These are phyloP conservation scores for Penicillium ochrochloron DNA, from an alignment of 495 filamentous ascomycete species.

Conservation along the genomic window DNA sequence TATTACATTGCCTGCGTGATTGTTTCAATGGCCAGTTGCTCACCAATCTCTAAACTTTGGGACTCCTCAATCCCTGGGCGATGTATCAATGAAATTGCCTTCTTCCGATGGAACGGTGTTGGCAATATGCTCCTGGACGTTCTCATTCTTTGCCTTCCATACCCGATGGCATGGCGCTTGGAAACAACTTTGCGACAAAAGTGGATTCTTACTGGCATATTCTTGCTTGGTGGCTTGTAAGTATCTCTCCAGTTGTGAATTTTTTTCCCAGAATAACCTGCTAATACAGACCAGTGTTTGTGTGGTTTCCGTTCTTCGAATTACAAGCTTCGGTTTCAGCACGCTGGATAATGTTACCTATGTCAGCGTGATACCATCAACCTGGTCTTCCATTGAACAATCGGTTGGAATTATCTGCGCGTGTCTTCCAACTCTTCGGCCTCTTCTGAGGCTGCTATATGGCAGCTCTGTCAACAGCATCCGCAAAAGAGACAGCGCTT, in stretches of 20 bases:
- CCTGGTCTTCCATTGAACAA: conserved; percentile 57
- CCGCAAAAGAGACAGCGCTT: neutral
- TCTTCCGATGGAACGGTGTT: conserved; percentile 51
- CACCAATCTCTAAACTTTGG: conserved; percentile 34
- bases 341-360: conserved; percentile 23
- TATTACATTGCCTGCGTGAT: conserved; percentile 41
- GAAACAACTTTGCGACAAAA: conserved; percentile 38
- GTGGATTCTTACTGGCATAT: conserved; percentile 39
- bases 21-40: conserved; percentile 26
- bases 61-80: conserved; percentile 22
- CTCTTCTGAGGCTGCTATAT: conserved; percentile 27
- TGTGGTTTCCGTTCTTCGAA: conserved; percentile 30
- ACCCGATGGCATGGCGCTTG: conserved; percentile 45
- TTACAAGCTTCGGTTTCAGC: conserved; percentile 18
- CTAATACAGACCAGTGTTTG: conserved; percentile 32
- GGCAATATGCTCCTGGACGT: conserved; percentile 53
- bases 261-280: too few species aligned
- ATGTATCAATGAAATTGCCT: conserved; percentile 48
- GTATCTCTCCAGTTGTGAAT: conserved; percentile 8
- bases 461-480: conserved; percentile 11
- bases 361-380: conserved; percentile 35
- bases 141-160: conserved; percentile 48
- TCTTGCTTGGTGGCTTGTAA: conserved; percentile 40
- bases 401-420: conserved; percentile 56
- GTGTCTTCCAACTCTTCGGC: conserved; percentile 49